Percentiles rank a stretch among this genome's conserved stretches.
Evolutionary conservation across 1,139 yeast genomes (phyloP).

Genomic region (Yamadazyma sp.): DNA sequence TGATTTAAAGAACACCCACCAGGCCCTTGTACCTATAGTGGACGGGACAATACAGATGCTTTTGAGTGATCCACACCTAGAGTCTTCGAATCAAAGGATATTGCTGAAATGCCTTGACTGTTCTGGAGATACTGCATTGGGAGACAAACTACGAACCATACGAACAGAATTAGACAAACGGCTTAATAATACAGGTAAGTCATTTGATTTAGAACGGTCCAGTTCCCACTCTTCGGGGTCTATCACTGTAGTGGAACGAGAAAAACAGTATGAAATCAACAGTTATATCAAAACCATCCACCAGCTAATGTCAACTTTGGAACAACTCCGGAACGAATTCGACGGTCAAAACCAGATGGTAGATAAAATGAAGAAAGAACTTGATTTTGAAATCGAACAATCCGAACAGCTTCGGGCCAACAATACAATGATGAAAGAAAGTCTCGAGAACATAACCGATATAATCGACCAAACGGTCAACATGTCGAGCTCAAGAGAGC

Average conservation of each 20-base stretch:
- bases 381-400: slow-evolving; percentile 24
- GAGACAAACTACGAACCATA: slow-evolving; percentile 26
- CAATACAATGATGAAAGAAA: slow-evolving; percentile 12
- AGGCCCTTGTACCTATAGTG: slow-evolving; percentile 18
- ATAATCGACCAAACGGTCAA: slow-evolving; percentile 9
- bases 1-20: slow-evolving; percentile 17
- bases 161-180: slow-evolving; percentile 22
- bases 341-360: slow-evolving; percentile 23
- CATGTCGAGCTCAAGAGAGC: slow-evolving; percentile 11
- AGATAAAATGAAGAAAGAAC: slow-evolving; percentile 22
- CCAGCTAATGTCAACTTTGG: slow-evolving; percentile 19
- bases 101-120: slow-evolving; percentile 19
- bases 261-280: slow-evolving; percentile 15
- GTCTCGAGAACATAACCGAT: slow-evolving; percentile 11
- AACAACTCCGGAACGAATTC: slow-evolving; percentile 25
- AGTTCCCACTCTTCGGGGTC: slow-evolving; percentile 18
- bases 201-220: slow-evolving; percentile 10
- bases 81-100: slow-evolving; percentile 19
- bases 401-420: slow-evolving; percentile 22
- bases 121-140: slow-evolving; percentile 21
- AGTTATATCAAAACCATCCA: slow-evolving; percentile 20
- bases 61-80: slow-evolving; percentile 21
- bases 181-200: neutral
- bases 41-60: slow-evolving; percentile 25
- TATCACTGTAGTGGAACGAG: slow-evolving; percentile 14